These are phyloP conservation scores for Pseudopyricularia cyperi DNA, from an alignment of 2,329 filamentous ascomycete genomes.

Conservation along the genomic window DNA sequence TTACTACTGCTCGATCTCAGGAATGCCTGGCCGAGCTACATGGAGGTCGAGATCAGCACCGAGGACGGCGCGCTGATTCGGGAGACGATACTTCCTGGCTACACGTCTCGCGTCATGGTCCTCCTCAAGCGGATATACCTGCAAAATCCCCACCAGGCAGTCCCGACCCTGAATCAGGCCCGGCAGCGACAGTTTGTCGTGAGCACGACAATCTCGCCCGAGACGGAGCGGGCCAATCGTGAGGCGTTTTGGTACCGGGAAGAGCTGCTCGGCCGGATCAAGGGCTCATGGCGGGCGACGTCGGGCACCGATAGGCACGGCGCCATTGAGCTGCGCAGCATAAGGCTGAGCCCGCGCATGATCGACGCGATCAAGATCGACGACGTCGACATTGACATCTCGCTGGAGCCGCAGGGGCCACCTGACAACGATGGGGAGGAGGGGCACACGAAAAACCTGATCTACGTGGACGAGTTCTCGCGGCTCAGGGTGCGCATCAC, in stretches of 20 bases:
- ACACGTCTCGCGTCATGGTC: slow-evolving; percentile 62
- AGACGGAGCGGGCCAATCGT: slow-evolving; percentile 62
- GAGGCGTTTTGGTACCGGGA: slow-evolving; percentile 91
- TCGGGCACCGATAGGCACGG: slow-evolving; percentile 26
- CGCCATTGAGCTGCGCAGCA: slow-evolving; percentile 60
- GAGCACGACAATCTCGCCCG: slow-evolving; percentile 66
- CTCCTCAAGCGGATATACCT: slow-evolving; percentile 65
- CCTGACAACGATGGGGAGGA: slow-evolving; percentile 8
- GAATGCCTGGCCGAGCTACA: slow-evolving; percentile 77
- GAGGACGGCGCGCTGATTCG: slow-evolving; percentile 35
- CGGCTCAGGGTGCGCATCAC: slow-evolving; percentile 57
- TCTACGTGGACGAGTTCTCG: slow-evolving; percentile 49
- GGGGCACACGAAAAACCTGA: slow-evolving; percentile 10
- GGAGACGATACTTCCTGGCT: slow-evolving; percentile 49
- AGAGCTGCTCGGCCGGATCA: slow-evolving; percentile 57
- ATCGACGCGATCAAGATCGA: slow-evolving; percentile 72
- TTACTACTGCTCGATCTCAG: slow-evolving; percentile 72
- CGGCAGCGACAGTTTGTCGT: slow-evolving; percentile 90
- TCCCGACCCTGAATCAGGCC: slow-evolving; percentile 68
- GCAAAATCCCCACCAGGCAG: slow-evolving; percentile 60
- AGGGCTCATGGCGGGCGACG: slow-evolving; percentile 54
- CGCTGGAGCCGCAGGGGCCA: not conserved
- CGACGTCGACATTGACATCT: slow-evolving; percentile 48
- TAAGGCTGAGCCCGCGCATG: slow-evolving; percentile 65
- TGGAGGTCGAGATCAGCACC: slow-evolving; percentile 46